Evolutionary conservation across 1,139 yeast species (phyloP).

Genomic region (Yamadazyma mexicana): DNA sequence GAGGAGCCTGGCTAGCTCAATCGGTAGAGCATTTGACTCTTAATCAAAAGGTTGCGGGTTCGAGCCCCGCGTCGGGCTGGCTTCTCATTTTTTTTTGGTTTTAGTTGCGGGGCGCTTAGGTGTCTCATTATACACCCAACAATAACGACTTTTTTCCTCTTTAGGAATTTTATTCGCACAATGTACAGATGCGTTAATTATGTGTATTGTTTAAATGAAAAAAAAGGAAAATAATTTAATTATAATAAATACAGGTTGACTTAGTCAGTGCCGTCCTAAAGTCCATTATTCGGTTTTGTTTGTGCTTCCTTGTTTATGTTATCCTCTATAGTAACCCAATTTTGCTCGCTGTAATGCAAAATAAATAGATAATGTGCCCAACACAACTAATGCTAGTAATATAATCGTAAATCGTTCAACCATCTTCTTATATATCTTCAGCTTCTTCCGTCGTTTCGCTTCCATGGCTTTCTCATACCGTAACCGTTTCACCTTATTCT

Average conservation of each 20-base stretch:
- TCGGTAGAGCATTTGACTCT: conserved; percentile 50
- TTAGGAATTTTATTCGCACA: no score
- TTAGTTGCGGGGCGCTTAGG: no score
- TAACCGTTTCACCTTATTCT: conserved; percentile 9
- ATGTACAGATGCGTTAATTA: no score
- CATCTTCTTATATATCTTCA: conserved; percentile 12
- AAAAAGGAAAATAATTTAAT: no score
- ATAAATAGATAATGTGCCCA: conserved; percentile 27
- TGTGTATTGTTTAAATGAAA: no score
- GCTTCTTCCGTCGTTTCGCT: conserved; percentile 10
- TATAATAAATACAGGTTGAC: no score
- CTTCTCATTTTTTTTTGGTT: conserved; percentile 11
- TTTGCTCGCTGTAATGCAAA: conserved; percentile 30
- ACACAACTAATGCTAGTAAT: conserved; percentile 22
- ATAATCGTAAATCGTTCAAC: conserved; percentile 22
- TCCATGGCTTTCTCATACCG: conserved; percentile 9
- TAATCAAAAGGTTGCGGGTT: conserved; percentile 53
- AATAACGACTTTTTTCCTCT: no score
- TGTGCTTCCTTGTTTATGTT: no score
- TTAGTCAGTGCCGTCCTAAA: no score
- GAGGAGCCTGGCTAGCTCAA: conserved; percentile 45
- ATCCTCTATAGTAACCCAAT: conserved; percentile 11
- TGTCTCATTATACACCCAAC: no score
- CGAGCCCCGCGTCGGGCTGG: conserved; percentile 53
- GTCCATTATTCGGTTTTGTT: no score